A percentile compares a stretch with the other conserved stretches of the same genome.
Conservation (phyloP, 768 basidiomycete genomes). For the Amanita exitialis region DNA sequence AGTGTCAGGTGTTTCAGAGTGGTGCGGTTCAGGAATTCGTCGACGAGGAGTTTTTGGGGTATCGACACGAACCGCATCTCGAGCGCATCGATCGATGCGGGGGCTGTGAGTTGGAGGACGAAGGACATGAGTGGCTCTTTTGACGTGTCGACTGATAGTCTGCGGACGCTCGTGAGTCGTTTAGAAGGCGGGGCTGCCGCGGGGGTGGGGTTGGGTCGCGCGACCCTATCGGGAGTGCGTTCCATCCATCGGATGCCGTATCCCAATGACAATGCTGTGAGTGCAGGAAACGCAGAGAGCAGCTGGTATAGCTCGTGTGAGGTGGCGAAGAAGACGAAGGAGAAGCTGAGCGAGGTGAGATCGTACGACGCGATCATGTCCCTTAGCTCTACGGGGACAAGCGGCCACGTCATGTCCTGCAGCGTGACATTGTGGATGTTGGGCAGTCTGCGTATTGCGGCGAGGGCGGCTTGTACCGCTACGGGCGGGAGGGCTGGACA, state of each 20-base stretch:
- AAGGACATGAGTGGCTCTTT: background rate
- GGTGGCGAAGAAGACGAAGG: background rate
- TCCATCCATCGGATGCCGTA: background rate
- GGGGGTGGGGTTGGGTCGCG: no score
- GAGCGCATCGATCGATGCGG: background rate
- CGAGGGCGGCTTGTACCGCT: background rate
- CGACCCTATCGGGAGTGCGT: background rate
- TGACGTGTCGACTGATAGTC: background rate
- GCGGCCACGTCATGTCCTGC: slow-evolving; percentile 3
- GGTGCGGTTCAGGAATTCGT: background rate
- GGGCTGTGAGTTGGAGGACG: background rate
- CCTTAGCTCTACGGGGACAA: background rate
- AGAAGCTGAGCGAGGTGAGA: slow-evolving; percentile 2
- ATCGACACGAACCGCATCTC: background rate
- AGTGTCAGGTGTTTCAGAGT: slow-evolving; percentile 2
- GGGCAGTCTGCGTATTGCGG: background rate
- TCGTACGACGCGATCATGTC: background rate
- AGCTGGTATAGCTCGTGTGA: background rate
- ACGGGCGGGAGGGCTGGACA: background rate
- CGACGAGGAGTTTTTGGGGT: background rate
- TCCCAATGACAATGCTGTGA: background rate
- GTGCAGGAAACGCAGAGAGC: background rate
- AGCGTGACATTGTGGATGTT: background rate
- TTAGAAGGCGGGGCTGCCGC: background rate
- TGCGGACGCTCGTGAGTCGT: background rate